Base-by-base conservation (phyloP, 2,329 filamentous ascomycete genomes). In the Zasmidium cellare region DNA sequence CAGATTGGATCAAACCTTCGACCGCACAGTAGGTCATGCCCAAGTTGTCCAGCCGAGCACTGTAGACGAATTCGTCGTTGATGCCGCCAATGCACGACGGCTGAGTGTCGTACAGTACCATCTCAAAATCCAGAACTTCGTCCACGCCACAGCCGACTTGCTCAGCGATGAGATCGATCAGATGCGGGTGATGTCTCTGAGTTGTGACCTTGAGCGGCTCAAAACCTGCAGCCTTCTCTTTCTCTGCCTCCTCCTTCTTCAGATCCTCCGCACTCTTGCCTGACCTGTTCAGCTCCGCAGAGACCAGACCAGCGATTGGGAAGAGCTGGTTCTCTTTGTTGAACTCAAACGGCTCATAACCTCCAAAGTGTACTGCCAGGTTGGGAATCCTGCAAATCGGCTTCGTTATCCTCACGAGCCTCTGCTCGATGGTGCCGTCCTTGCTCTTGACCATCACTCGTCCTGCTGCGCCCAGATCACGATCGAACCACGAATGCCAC, bases 401-500 rank as follows among this genome's bases (percentile, higher is more conserved):
- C 69, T 89, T 87, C 69, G 96, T 89, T 63, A 99, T 85, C 78
- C 96, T 94, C 77, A 97, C 85, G 56, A 99, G 83, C 76, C 88
- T 92, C 77, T 91, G 89, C 61, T 87, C 84, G 64, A 96, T 90
- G 63, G 84, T 87, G 52, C 89, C 90, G 58, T 89, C 83, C 48
- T 82, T 83, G 57, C 87, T 65, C 57, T 69, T 87, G 56, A 94
- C 90, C 80, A 97, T 87, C 14, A 90, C 90, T 59, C 94, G 84
- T 9, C 94, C 94, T 28, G 94, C 94, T 54, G 97, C 86, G 67
- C 90, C 89, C 61, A 99, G 80, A 74, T 99, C 94, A 51, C 94
- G 87, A 75, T 99, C 94, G 72, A 99, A 99, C 94, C 86, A 99
- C 48, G 91, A 96, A 76, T 97, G 92, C 93, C 93, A 97, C 70